Base-by-base conservation (phyloP, 495 filamentous ascomycete species). In the Aspergillus avenaceus region DNA sequence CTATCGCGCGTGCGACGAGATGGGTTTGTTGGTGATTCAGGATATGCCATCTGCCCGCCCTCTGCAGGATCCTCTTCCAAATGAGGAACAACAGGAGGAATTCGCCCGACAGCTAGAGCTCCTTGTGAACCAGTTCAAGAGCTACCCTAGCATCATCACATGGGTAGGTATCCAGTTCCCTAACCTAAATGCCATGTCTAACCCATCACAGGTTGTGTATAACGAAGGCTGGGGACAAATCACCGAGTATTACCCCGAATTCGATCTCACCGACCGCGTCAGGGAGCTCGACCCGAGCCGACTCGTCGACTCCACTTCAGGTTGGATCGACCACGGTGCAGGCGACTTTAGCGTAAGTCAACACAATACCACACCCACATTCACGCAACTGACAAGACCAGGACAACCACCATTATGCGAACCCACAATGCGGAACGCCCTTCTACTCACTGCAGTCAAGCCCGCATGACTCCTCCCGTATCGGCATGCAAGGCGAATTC, bases 331-430 rank as follows among this genome's bases (percentile, higher is more conserved):
- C 37, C 77, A 83, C 27, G 81, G 81, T 0, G 79, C 78, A 6
- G 81, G 81, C 0, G 81, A 85, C 45, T 83, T 74, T 52, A 72
- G 70, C 37, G 67, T 73, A 56, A 49, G 64, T 52, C 22, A 46
- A 28, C 12, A 29, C 27, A 11, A 23, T 56, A 8, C 8, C 38
- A 19, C 14, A 23, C 36, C 8, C 7, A 5, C n/a, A 7, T 4
- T n/a, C 22, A 18, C 22, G 12, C 2, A 22, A 19, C 40, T 53
- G 29, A 53, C 23, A 16, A 3, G 18, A 47, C 19, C 36, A 74
- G 80, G 83, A 87, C 53, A 86, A 86, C 54, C 84, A 87, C 55
- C 82, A 87, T 59, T 87, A 87, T 59, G 78, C 84, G 3, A 81
- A 84, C 54, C 81, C 84, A 0, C 84, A 86, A 63, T 87, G 84